These are phyloP conservation scores for Pseudogymnoascus sp. DNA, from an alignment of 2,329 filamentous ascomycete genomes.

Conservation along the genomic window DNA sequence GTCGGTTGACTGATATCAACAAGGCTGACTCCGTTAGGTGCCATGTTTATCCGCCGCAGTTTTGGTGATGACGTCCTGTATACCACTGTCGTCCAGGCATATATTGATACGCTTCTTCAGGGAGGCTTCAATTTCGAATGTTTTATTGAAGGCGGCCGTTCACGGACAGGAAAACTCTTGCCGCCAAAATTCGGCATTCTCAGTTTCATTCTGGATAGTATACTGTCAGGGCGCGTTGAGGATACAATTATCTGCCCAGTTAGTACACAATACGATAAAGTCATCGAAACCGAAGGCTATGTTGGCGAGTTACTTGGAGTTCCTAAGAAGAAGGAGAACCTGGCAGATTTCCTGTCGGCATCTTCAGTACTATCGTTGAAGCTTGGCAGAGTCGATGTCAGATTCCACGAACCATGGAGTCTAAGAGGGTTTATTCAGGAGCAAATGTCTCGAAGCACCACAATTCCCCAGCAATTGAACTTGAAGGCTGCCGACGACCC, in stretches of 20 bases:
- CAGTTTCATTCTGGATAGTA: constrained; percentile 81
- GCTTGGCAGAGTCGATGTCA: constrained; percentile 85
- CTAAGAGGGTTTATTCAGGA: constrained; percentile 72
- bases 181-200: constrained; percentile 94
- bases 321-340: constrained; percentile 91
- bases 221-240: constrained; percentile 78
- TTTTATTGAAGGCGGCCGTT: constrained; percentile 93
- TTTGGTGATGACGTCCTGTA: constrained; percentile 93
- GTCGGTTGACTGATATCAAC: background rate
- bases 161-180: constrained; percentile 85
- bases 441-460: constrained; percentile 56
- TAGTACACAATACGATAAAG: constrained; percentile 97
- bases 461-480: constrained; percentile 41
- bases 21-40: constrained; percentile 40
- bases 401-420: constrained; percentile 96
- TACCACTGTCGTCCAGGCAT: constrained; percentile 85
- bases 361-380: constrained; percentile 84
- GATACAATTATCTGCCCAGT: constrained; percentile 94
- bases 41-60: constrained; percentile 90
- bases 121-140: constrained; percentile 94
- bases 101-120: constrained; percentile 86
- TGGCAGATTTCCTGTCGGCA: constrained; percentile 77
- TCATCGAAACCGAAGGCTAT: constrained; percentile 96
- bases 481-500: constrained; percentile 37
- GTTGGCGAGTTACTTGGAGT: constrained; percentile 89